Percentiles rank a stretch among this genome's conserved stretches.
Conservation (phyloP, 208 protist species). For the Naegleria fowleri region DNA sequence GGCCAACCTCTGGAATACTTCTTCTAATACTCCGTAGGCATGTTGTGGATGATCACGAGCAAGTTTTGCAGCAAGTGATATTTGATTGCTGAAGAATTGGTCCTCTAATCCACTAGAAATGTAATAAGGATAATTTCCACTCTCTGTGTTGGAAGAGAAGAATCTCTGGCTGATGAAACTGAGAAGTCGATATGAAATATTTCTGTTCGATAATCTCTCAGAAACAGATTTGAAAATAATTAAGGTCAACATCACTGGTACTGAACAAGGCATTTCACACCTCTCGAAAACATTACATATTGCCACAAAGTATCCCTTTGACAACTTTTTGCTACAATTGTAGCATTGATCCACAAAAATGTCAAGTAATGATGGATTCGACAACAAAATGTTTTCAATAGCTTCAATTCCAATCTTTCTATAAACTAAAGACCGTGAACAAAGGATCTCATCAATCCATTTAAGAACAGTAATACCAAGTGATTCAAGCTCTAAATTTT, state of each 20-base stretch:
- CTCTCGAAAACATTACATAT: not conserved
- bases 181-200: not conserved
- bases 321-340: not conserved
- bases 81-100: not conserved
- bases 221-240: not conserved
- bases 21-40: not conserved
- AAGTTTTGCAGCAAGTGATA: not conserved
- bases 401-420: not conserved
- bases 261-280: not conserved
- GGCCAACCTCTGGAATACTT: not conserved
- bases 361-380: not conserved
- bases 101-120: not conserved
- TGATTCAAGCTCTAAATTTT: not conserved
- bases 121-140: constrained; percentile 7
- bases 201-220: not conserved
- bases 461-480: not conserved
- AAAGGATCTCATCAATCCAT: constrained; percentile 24
- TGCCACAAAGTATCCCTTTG: constrained; percentile 1
- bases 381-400: not conserved
- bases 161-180: not conserved
- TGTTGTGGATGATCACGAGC: not conserved
- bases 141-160: not conserved
- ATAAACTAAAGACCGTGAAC: not conserved
- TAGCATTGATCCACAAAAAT: constrained; percentile 14
- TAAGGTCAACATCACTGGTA: not conserved